Conservation (phyloP, 192 early-diverging fungal genomes). For the Gaertneriomyces sp. region DNA sequence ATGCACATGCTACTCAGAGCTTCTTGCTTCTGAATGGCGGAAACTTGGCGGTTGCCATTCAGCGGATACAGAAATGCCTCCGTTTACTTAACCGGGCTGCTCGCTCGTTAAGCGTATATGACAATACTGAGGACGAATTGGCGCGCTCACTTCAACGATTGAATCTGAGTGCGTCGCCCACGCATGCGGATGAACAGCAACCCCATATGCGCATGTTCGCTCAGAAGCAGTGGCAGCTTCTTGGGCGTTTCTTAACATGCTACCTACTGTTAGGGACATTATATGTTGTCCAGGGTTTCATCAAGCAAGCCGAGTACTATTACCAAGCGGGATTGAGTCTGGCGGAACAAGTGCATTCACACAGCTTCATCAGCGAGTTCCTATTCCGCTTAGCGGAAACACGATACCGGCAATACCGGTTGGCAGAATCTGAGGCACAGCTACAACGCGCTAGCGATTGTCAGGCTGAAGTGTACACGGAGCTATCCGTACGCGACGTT, state of each 20-base stretch:
- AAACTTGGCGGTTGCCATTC: too few species aligned
- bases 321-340: conserved; percentile 54
- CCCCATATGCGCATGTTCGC: conserved; percentile 1
- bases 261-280: conserved; percentile 51
- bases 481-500: conserved; percentile 28
- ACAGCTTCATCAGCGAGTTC: conserved; percentile 39
- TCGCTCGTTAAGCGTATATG: too few species aligned
- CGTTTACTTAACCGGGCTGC: too few species aligned
- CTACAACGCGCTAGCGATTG: conserved; percentile 7
- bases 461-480: conserved; percentile 25
- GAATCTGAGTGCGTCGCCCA: too few species aligned
- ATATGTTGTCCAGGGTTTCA: conserved; percentile 55
- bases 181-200: too few species aligned
- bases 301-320: conserved; percentile 61
- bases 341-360: conserved; percentile 39
- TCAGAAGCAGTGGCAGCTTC: conserved; percentile 24
- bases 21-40: too few species aligned
- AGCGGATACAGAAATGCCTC: too few species aligned
- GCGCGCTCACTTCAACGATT: too few species aligned
- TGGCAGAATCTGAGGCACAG: conserved; percentile 27
- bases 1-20: too few species aligned
- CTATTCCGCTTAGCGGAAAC: conserved; percentile 50
- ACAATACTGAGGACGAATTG: too few species aligned
- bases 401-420: conserved; percentile 41
- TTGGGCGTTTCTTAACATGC: conserved; percentile 24